Evolutionary conservation across 1,284 basidiomycete genomes (phyloP), one percentile per base, ranked within the genome.

Genomic region (Trametes versicolor): DNA sequence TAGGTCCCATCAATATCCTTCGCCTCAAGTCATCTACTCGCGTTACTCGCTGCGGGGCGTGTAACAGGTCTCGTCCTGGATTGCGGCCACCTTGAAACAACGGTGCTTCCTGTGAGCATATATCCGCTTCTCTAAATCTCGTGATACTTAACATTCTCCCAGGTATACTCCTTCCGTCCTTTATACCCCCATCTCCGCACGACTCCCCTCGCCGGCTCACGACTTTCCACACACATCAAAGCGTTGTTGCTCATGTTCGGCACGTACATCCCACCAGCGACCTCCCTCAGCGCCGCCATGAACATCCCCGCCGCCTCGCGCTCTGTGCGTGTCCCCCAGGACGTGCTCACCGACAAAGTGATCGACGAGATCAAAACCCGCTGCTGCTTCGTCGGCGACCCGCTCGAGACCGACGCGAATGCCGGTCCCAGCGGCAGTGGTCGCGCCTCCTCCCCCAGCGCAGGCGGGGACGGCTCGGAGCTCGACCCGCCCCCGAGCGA

Each of bases 31-130:
- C 94, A 95, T 71, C 79, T 99, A 1, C 85, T 98, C 12, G 87
- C 95, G 0, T 80, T 99, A 17, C 83, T 98, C 62, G 90, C 96
- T 1, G 87, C 91, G 1, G 97, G 98, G 4, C 83, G 93, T 63
- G 92, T 96, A 69, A 96, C 95, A 0, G 97, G 97, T 1, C 85
- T 99, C 8, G 97, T 99, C 0, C 82, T 99, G 2, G 96, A 99
- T 72, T 90, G 90, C 68, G 98, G 97, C 0, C 91, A 97, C 75
- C 84, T 97, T 1, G 96, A 99, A 77, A 92, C 96, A 0, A 92
- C 90, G 2, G 88, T 91, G 9, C 84, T 97, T 47, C 96, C 97
- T 0, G 97, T 97, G 73, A 62, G 92, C 32, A 27, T 27, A 25
- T 41, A 13, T 39, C 7, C 5, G n/a, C 19, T 9, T 9, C 2